phyloP scores from a whole-genome alignment of 805 yeast species.

The Priceomyces castillae region DNA sequence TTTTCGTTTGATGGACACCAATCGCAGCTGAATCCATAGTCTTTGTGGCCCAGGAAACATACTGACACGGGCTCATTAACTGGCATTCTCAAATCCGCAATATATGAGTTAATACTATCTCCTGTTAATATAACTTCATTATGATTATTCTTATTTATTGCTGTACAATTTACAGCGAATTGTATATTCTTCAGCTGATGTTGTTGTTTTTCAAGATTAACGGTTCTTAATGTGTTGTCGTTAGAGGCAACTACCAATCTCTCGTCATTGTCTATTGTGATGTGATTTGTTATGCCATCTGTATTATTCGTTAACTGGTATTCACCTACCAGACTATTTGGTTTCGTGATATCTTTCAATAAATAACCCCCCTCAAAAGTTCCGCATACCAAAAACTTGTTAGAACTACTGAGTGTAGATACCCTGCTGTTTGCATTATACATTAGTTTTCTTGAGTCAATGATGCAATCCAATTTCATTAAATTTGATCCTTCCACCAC shows the following conservation, averaged over 20 bases:
- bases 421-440: constrained; percentile 38
- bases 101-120: constrained; percentile 42
- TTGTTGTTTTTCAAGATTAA: constrained; percentile 31
- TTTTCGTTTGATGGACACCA: constrained; percentile 48
- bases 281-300: constrained; percentile 55
- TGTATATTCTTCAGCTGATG: constrained; percentile 24
- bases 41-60: constrained; percentile 46
- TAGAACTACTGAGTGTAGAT: constrained; percentile 47
- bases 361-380: constrained; percentile 53
- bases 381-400: constrained; percentile 46
- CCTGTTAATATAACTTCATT: constrained; percentile 49
- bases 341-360: constrained; percentile 32
- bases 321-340: constrained; percentile 27
- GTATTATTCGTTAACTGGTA: constrained; percentile 38
- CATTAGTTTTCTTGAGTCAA: constrained; percentile 32
- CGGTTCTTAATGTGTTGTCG: constrained; percentile 41
- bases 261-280: constrained; percentile 30
- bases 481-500: constrained; percentile 9
- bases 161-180: constrained; percentile 51
- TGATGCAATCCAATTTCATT: constrained; percentile 37
- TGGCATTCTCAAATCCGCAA: constrained; percentile 43
- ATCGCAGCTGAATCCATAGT: constrained; percentile 59
- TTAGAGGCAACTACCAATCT: constrained; percentile 49
- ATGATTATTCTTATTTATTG: constrained; percentile 38
- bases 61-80: constrained; percentile 12